phyloP scores from a whole-genome alignment of 306 rosid species.

The Gastrolobium villosum region DNA sequence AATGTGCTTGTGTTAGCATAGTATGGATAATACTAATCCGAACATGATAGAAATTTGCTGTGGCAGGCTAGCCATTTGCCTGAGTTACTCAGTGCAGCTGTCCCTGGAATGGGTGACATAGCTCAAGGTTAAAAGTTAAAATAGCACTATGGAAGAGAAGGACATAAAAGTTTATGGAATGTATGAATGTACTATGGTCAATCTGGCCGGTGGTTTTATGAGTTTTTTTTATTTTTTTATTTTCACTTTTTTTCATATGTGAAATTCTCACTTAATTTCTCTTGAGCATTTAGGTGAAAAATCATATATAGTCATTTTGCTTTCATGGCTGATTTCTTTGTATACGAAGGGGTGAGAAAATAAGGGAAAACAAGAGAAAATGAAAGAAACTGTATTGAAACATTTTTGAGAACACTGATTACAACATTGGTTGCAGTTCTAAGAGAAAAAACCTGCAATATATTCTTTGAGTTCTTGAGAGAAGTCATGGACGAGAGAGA shows the following conservation, averaged over 20 bases:
- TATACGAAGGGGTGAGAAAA: too few species aligned
- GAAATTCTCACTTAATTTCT: constrained; percentile 28
- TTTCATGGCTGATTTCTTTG: constrained; percentile 16
- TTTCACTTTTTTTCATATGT: neutral
- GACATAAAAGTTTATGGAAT: constrained; percentile 18
- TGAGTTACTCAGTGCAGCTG: constrained; percentile 11
- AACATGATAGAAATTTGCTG: constrained; percentile 16
- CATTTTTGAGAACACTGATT: too few species aligned
- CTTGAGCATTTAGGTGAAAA: constrained; percentile 38
- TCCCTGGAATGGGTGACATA: constrained; percentile 22
- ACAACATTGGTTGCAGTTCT: too few species aligned
- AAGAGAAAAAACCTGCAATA: too few species aligned
- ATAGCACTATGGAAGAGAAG: constrained; percentile 4
- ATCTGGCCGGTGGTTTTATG: constrained; percentile 1
- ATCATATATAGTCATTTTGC: constrained; percentile 28
- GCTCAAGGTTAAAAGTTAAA: constrained; percentile 42
- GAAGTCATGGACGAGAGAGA: too few species aligned
- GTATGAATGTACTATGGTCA: constrained; percentile 26
- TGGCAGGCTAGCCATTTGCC: constrained; percentile 4
- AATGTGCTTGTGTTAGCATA: neutral
- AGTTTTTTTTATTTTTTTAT: too few species aligned
- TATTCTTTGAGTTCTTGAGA: too few species aligned
- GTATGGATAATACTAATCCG: constrained; percentile 1
- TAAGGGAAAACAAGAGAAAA: too few species aligned
- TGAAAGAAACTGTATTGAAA: too few species aligned